These are phyloP conservation scores for Chalaropsis thielavioides DNA, from an alignment of 2,329 filamentous ascomycete genomes.

Conservation along the genomic window DNA sequence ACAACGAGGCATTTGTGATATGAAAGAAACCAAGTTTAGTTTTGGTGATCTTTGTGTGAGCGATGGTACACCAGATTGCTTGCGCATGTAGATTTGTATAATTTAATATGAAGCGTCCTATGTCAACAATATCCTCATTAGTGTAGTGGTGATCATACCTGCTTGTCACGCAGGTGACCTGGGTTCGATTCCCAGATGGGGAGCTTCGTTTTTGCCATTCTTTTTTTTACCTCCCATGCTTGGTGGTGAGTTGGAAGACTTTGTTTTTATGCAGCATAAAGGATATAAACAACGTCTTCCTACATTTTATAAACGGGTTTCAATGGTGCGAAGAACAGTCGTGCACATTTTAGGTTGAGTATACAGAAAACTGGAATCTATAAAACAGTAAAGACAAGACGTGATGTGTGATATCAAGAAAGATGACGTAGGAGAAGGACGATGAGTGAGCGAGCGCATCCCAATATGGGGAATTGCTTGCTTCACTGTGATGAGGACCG, in stretches of 20 bases:
- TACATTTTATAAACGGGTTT: not conserved
- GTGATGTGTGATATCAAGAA: slow-evolving; percentile 16
- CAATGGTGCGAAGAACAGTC: not conserved
- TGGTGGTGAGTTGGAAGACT: not conserved
- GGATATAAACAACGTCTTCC: not conserved
- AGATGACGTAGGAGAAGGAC: slow-evolving; percentile 2
- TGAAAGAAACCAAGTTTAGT: too few species aligned
- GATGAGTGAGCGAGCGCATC: not conserved
- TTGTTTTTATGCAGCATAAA: not conserved
- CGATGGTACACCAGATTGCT: too few species aligned
- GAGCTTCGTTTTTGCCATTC: not conserved
- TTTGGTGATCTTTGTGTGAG: too few species aligned
- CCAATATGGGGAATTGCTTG: not conserved
- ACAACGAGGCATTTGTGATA: not conserved
- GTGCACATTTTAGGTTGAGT: slow-evolving; percentile 2
- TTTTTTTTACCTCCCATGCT: not conserved
- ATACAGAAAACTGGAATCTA: slow-evolving; percentile 10
- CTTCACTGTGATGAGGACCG: not conserved
- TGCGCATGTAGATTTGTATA: too few species aligned
- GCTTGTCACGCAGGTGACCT: slow-evolving; percentile 17
- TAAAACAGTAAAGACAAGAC: slow-evolving; percentile 13
- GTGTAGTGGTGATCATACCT: slow-evolving; percentile 16
- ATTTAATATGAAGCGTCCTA: not conserved
- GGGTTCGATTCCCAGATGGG: slow-evolving; percentile 17
- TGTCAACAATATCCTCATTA: slow-evolving; percentile 8